Conservation (phyloP, 495 filamentous ascomycete species). For the Xylaria acuta region DNA sequence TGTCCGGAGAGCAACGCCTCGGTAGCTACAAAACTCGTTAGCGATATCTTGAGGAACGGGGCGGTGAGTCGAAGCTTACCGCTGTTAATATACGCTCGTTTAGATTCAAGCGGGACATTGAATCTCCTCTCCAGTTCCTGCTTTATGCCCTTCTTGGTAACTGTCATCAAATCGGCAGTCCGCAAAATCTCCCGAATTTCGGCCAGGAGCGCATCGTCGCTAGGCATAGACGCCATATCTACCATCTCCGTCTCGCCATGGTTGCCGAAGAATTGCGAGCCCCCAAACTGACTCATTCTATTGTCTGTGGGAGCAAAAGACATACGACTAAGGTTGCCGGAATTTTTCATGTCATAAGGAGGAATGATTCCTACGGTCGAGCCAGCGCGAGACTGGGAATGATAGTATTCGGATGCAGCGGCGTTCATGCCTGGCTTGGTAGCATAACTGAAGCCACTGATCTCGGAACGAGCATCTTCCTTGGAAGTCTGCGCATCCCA, state of each 20-base stretch:
- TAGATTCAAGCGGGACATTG: slow-evolving; percentile 77
- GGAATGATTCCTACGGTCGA: slow-evolving; percentile 69
- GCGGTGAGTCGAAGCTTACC: slow-evolving; percentile 59
- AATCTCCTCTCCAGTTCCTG: slow-evolving; percentile 89
- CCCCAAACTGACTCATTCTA: slow-evolving; percentile 58
- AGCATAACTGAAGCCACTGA: slow-evolving; percentile 88
- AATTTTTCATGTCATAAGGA: slow-evolving; percentile 41
- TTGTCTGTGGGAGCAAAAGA: slow-evolving; percentile 78
- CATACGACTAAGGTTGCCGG: slow-evolving; percentile 66
- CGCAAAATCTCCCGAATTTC: slow-evolving; percentile 94
- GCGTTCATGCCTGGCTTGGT: slow-evolving; percentile 73
- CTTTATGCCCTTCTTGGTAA: slow-evolving; percentile 99
- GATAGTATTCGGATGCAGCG: slow-evolving; percentile 67
- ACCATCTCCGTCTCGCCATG: slow-evolving; percentile 73
- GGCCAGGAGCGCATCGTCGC: slow-evolving; percentile 85
- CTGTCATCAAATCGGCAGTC: slow-evolving; percentile 92
- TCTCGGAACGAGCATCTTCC: slow-evolving; percentile 85
- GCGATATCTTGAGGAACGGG: slow-evolving; percentile 22
- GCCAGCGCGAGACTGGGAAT: slow-evolving; percentile 69
- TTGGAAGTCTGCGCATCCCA: slow-evolving; percentile 90
- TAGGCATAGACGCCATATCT: slow-evolving; percentile 71
- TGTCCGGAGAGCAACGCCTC: slow-evolving; percentile 76
- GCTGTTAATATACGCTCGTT: slow-evolving; percentile 90
- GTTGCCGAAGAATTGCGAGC: slow-evolving; percentile 58
- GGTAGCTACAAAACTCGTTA: slow-evolving; percentile 63